A percentile compares a stretch with the other conserved stretches of the same genome.
Conservation (phyloP, 768 basidiomycete genomes). For the Lenzites betulinus region DNA sequence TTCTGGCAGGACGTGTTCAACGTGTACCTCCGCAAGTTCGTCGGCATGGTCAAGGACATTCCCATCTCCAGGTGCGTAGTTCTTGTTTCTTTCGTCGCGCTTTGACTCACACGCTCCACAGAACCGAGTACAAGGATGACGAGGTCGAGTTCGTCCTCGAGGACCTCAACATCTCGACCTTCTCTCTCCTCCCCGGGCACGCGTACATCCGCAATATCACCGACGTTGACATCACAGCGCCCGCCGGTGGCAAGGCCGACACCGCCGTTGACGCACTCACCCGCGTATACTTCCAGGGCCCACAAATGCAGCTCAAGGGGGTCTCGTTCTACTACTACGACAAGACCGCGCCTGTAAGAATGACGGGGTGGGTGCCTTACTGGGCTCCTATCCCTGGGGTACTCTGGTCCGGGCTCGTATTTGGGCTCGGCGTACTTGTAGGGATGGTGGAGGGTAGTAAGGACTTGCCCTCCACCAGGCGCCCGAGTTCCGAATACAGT, state of each 20-base stretch:
- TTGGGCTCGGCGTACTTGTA: too few relatives aligned
- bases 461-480: too few relatives aligned
- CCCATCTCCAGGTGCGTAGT: conserved; percentile 67
- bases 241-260: conserved; percentile 38
- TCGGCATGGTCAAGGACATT: conserved; percentile 55
- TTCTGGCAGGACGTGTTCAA: conserved; percentile 83
- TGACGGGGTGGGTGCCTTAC: too few relatives aligned
- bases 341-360: too few relatives aligned
- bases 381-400: too few relatives aligned
- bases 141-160: conserved; percentile 77
- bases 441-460: too few relatives aligned
- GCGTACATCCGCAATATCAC: conserved; percentile 75
- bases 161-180: conserved; percentile 67
- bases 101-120: conserved; percentile 27
- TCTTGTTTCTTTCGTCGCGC: not conserved
- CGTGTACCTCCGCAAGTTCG: conserved; percentile 67
- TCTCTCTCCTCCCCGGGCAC: conserved; percentile 68
- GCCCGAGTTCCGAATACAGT: too few relatives aligned
- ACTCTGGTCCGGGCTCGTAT: too few relatives aligned
- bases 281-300: conserved; percentile 62
- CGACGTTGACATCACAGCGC: conserved; percentile 54
- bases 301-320: conserved; percentile 62
- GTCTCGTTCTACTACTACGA: conserved; percentile 78
- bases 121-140: conserved; percentile 69
- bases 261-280: conserved; percentile 65